Conservation (phyloP, 2,329 filamentous ascomycete species). For the Colletotrichum sp. region DNA sequence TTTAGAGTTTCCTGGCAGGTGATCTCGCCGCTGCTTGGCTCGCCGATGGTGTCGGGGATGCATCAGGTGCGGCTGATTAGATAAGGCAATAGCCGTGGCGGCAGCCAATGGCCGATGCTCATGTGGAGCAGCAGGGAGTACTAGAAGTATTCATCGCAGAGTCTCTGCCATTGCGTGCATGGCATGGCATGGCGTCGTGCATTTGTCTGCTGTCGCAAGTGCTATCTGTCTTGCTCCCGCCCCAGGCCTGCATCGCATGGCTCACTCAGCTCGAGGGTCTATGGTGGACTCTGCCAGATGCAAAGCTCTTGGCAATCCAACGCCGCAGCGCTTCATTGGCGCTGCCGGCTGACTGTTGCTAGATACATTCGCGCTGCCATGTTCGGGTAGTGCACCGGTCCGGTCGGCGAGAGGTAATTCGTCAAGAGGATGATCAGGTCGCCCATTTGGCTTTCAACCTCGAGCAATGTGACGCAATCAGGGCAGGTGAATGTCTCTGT, state of each 20-base stretch:
- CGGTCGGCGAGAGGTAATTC: neutral
- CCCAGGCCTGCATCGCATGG: neutral
- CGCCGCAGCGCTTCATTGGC: neutral
- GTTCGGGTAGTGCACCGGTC: neutral
- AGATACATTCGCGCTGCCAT: neutral
- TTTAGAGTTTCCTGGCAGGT: constrained; percentile 9
- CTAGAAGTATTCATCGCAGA: neutral
- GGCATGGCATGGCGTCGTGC: neutral
- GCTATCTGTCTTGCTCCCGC: neutral
- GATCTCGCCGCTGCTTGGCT: constrained; percentile 7
- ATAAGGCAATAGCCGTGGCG: neutral
- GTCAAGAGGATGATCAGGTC: neutral
- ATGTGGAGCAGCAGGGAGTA: neutral
- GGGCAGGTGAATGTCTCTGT: neutral
- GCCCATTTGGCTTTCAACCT: neutral
- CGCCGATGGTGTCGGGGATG: neutral
- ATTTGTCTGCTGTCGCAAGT: neutral
- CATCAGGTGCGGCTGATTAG: constrained; percentile 7
- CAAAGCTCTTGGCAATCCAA: neutral
- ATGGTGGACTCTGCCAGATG: neutral
- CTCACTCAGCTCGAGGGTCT: neutral
- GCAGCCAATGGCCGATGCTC: neutral
- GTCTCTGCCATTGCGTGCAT: neutral
- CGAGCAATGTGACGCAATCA: neutral
- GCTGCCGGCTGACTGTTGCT: neutral